Evolutionary conservation across 768 basidiomycete species (phyloP).

Genomic region (Collybia mongolica): DNA sequence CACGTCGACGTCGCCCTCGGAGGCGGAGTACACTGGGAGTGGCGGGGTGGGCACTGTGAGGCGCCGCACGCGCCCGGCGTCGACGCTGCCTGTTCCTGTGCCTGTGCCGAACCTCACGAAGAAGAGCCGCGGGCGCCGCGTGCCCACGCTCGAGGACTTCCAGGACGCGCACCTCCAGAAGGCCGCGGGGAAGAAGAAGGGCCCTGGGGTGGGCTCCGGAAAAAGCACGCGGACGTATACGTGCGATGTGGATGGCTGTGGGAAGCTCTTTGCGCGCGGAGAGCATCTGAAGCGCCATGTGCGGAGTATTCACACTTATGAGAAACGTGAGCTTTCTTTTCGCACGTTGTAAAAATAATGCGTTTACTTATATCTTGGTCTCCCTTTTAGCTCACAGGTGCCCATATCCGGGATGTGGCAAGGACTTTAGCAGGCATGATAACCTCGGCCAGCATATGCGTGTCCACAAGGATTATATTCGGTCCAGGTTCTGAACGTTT

Average conservation of each 20-base stretch:
- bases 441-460: constrained; percentile 89
- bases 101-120: constrained; percentile 50
- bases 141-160: constrained; percentile 37
- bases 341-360: background rate
- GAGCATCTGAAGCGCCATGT: constrained; percentile 86
- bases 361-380: background rate
- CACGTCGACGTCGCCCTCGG: constrained; percentile 10
- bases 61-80: constrained; percentile 17
- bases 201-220: background rate
- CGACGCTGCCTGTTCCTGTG: constrained; percentile 37
- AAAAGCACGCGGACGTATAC: constrained; percentile 47
- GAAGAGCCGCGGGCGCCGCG: constrained; percentile 45
- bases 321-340: constrained; percentile 63
- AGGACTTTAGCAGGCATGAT: constrained; percentile 85
- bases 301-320: constrained; percentile 76
- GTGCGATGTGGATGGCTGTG: constrained; percentile 71
- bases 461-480: constrained; percentile 60
- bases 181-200: constrained; percentile 16
- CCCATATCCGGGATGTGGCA: constrained; percentile 75
- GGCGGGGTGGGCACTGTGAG: constrained; percentile 3
- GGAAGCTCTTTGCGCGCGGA: constrained; percentile 75
- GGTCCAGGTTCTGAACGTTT: background rate
- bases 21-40: constrained; percentile 2
- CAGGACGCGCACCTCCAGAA: constrained; percentile 4
- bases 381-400: constrained; percentile 69